phyloP scores from a whole-genome alignment of 805 yeast genomes.

The Candida tibetensis region DNA sequence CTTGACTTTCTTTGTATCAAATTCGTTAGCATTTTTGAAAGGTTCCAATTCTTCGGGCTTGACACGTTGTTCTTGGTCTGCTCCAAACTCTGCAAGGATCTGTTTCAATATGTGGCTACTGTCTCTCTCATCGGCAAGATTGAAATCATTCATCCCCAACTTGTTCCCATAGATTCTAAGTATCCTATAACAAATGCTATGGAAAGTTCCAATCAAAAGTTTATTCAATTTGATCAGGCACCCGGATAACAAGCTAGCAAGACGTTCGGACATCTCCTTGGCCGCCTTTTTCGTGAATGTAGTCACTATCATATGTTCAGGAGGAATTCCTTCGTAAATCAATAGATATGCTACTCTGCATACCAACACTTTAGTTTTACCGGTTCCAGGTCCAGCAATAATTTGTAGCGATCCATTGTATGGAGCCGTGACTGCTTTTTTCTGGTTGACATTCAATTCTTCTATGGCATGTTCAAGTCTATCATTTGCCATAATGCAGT shows the following conservation, averaged over 20 bases:
- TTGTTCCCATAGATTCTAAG: constrained; percentile 52
- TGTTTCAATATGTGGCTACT: constrained; percentile 44
- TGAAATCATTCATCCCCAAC: constrained; percentile 45
- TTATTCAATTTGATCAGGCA: constrained; percentile 37
- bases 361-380: constrained; percentile 80
- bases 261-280: constrained; percentile 70
- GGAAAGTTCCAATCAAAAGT: constrained; percentile 84
- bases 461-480: constrained; percentile 5
- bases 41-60: constrained; percentile 13
- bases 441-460: constrained; percentile 41
- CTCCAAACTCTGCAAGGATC: constrained; percentile 28
- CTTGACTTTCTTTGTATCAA: constrained; percentile 40
- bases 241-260: constrained; percentile 35
- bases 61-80: constrained; percentile 17
- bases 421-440: constrained; percentile 43
- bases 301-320: constrained; percentile 72
- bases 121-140: constrained; percentile 68
- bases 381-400: constrained; percentile 63
- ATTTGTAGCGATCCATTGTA: constrained; percentile 43
- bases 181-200: constrained; percentile 68
- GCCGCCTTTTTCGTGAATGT: constrained; percentile 96
- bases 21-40: constrained; percentile 23
- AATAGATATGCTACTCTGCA: constrained; percentile 74
- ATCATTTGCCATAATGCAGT: background rate
- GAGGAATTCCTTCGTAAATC: constrained; percentile 47